A percentile compares a stretch with the other conserved stretches of the same genome.
Evolutionary conservation across 1,284 basidiomycete species (phyloP).

Genomic region (Neolentinus lepideus): DNA sequence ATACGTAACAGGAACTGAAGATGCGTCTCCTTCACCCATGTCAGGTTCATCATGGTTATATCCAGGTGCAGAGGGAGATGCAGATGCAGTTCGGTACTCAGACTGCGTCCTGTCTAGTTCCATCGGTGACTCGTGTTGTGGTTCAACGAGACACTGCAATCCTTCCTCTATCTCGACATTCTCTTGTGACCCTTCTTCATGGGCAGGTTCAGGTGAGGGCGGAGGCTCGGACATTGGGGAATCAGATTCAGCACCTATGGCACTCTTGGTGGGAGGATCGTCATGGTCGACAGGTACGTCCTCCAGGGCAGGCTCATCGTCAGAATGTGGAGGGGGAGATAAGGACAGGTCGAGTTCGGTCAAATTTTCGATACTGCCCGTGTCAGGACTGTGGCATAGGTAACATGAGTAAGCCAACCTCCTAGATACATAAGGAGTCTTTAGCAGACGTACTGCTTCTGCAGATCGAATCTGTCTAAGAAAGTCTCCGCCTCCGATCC

Average conservation of each 20-base stretch:
- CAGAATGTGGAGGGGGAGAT: neutral
- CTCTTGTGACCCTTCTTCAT: neutral
- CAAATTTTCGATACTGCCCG: constrained; percentile 14
- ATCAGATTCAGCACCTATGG: constrained; percentile 8
- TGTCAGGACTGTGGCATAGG: constrained; percentile 25
- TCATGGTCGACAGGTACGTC: neutral
- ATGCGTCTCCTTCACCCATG: neutral
- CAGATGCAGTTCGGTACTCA: constrained; percentile 6
- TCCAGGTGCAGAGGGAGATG: constrained; percentile 11
- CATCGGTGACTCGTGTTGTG: neutral
- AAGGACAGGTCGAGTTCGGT: neutral
- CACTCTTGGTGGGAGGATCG: neutral
- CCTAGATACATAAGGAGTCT: constrained; percentile 1
- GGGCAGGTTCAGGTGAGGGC: neutral
- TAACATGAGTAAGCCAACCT: constrained; percentile 1
- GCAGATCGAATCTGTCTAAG: constrained; percentile 45
- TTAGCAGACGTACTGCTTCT: constrained; percentile 31
- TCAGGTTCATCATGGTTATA: too few relatives aligned
- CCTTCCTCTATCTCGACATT: neutral
- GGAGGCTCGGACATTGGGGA: constrained; percentile 13
- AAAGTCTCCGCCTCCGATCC: constrained; percentile 35
- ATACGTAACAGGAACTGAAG: constrained; percentile 2
- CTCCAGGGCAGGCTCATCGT: neutral
- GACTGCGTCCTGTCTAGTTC: constrained; percentile 2
- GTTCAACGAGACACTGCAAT: neutral